Evolutionary conservation across 2,329 filamentous ascomycete species (phyloP), one percentile per base, ranked within the genome.

Genomic region (Alternaria gaisen): DNA sequence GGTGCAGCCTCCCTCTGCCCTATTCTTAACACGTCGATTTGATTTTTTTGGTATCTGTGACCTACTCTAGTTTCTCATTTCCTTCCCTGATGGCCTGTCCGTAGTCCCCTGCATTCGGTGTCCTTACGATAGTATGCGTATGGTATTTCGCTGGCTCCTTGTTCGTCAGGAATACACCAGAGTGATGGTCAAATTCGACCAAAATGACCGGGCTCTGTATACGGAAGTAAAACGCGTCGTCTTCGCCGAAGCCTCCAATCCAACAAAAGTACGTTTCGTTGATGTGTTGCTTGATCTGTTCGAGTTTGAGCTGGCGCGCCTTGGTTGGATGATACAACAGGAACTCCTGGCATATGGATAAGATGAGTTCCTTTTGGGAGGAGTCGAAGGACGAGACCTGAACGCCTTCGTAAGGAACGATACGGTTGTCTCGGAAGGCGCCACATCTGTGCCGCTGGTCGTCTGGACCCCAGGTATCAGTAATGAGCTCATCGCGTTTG

Each of bases 151-250:
- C 88, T 0, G 91, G 91, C 76, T 91, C 86, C 51, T 83, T 82
- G 72, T 94, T 94, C 1, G 84, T 88, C 70, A 94, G 76, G 68
- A 93, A 94, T 0, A 94, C 91, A 0, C 91, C 91, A 0, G 88
- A 91, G 75, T 94, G 91, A 72, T 93, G 90, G 69, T 94, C 91
- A 69, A 94, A 91, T 82, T 94, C 91, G 53, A 90, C 81, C 2
- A 94, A 80, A 0, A 92, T 82, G 0, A 94, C 90, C 0, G 91
- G 91, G 65, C 87, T 92, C 77, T 94, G 91, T 4, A 94, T 85
- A 0, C 91, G 84, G 70, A 89, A 94, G 77, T 94, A 94, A 70
- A 92, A 94, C 0, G 91, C 82, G 73, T 93, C 90, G 0, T 86
- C 78, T 53, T 91, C 83, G 0, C 83, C 86, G 61, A 81, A 91